phyloP scores from a whole-genome alignment of 192 early-diverging fungal genomes.

The Glomus cerebriforme region DNA sequence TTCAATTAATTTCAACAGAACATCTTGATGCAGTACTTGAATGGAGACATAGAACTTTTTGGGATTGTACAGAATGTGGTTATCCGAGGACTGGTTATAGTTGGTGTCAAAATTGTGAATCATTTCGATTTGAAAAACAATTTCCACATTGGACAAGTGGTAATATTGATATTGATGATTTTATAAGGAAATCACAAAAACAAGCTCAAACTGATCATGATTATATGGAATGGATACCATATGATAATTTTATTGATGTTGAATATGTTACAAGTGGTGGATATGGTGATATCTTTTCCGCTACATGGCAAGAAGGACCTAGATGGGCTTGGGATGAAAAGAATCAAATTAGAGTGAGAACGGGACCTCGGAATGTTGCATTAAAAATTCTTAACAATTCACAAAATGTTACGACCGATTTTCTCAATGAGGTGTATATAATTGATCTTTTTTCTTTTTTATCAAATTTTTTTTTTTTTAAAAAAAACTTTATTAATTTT shows the following conservation, averaged over 20 bases:
- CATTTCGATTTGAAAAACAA: background rate
- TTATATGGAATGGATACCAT: conserved; percentile 23
- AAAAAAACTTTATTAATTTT: too few relatives aligned
- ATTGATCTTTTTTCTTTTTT: background rate
- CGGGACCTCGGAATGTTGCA: conserved; percentile 9
- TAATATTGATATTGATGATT: conserved; percentile 9
- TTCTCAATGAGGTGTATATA: conserved; percentile 3
- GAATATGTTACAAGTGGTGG: conserved; percentile 6
- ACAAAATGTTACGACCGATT: conserved; percentile 14
- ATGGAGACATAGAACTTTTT: background rate
- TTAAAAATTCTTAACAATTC: conserved; percentile 7
- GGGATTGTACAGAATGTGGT: background rate
- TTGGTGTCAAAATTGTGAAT: conserved; percentile 25
- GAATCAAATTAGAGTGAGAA: background rate
- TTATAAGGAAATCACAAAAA: conserved; percentile 7
- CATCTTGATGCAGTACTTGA: background rate
- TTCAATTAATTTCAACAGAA: conserved; percentile 2
- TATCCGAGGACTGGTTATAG: conserved; percentile 15
- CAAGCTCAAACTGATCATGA: background rate
- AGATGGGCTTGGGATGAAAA: conserved; percentile 13
- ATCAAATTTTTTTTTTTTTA: background rate
- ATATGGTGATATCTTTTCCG: background rate
- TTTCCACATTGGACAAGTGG: conserved; percentile 21
- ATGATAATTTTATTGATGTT: background rate
- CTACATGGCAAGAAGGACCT: conserved; percentile 3